These are phyloP conservation scores for Cordia subcordata DNA, from an alignment of 257 asterid genomes.

Conservation along the genomic window DNA sequence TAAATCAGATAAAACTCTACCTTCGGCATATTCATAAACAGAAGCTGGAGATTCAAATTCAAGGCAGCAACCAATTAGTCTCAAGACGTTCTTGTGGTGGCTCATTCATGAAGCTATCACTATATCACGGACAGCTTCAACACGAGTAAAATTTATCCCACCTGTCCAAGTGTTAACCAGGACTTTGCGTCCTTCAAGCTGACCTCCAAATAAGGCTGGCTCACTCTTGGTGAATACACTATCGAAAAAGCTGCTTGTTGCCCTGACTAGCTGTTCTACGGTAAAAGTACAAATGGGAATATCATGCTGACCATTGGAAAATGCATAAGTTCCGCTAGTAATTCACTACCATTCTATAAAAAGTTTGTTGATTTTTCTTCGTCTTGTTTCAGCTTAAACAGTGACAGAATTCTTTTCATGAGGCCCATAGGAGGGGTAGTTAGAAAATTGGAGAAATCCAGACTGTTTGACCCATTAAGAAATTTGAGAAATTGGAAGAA, in stretches of 20 bases:
- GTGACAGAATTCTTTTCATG: too few relatives aligned
- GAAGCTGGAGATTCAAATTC: constrained; percentile 11
- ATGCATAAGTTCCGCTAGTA: constrained; percentile 8
- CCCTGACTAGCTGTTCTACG: constrained; percentile 9
- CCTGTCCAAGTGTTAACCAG: neutral
- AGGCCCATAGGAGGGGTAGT: too few relatives aligned
- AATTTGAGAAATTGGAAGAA: too few relatives aligned
- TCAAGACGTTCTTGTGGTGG: constrained; percentile 16
- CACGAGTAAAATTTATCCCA: neutral
- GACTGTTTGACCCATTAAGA: too few relatives aligned
- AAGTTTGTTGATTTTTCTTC: constrained; percentile 8
- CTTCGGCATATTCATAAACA: constrained; percentile 14
- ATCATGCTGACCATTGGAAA: constrained; percentile 4
- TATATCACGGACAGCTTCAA: constrained; percentile 10
- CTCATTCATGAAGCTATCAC: constrained; percentile 16
- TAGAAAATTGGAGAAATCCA: too few relatives aligned
- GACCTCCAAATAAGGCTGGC: neutral
- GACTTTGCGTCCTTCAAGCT: neutral
- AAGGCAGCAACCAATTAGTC: constrained; percentile 18
- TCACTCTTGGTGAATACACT: neutral
- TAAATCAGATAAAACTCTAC: neutral
- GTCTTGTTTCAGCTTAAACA: neutral
- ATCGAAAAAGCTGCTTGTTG: constrained; percentile 5
- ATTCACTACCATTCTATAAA: constrained; percentile 10
- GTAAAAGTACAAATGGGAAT: constrained; percentile 12